phyloP scores from a whole-genome alignment of 345 rosid genomes.

The Eucalyptus sp. region DNA sequence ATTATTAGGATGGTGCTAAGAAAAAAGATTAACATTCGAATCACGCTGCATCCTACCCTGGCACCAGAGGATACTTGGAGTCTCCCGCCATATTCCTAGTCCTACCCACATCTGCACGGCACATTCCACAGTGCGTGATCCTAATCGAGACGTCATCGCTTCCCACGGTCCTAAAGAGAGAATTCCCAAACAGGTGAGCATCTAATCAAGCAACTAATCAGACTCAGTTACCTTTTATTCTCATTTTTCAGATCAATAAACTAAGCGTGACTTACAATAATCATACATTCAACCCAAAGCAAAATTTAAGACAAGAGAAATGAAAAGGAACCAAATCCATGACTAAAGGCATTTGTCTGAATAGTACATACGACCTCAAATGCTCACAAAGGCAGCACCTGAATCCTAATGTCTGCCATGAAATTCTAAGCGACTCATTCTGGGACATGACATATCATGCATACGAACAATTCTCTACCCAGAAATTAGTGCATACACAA shows the following conservation, averaged over 20 bases:
- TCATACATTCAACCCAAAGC: neutral
- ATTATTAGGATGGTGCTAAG: neutral
- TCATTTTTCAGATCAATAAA: neutral
- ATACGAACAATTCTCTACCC: neutral
- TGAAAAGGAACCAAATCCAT: neutral
- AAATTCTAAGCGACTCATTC: neutral
- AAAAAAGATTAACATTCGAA: neutral
- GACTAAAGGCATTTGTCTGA: neutral
- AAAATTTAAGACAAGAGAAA: neutral
- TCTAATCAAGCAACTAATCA: neutral
- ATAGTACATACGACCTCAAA: neutral
- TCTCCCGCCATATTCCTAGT: conserved; percentile 39
- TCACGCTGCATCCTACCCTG: conserved; percentile 36
- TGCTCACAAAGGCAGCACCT: neutral
- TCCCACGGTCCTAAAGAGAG: conserved; percentile 35
- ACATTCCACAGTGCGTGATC: conserved; percentile 87
- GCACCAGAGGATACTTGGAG: conserved; percentile 68
- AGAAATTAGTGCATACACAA: neutral
- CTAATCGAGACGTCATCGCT: conserved; percentile 58
- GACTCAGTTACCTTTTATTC: neutral
- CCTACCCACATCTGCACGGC: conserved; percentile 79
- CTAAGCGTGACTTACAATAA: neutral
- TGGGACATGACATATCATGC: neutral
- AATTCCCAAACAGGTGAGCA: neutral
- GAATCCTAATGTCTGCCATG: neutral